These are phyloP conservation scores for Fagus sylvatica DNA, from an alignment of 306 rosid genomes.

Conservation along the genomic window DNA sequence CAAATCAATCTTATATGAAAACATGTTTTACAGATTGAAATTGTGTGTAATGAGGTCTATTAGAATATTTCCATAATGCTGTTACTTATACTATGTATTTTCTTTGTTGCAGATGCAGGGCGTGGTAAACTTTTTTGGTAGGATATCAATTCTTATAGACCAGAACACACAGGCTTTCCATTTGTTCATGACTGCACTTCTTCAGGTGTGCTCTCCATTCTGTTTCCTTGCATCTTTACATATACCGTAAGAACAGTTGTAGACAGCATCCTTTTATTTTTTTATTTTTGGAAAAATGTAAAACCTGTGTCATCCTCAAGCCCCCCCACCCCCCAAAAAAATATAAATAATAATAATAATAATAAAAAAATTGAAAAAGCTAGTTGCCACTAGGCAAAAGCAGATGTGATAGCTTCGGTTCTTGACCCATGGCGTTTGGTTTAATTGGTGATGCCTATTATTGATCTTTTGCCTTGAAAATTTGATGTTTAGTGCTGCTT, in stretches of 20 bases:
- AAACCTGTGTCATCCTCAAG: background rate
- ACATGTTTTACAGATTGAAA: background rate
- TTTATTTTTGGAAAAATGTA: background rate
- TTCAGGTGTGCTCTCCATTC: constrained; percentile 65
- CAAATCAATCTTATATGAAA: background rate
- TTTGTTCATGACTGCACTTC: constrained; percentile 93
- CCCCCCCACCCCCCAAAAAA: too few species aligned
- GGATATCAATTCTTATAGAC: constrained; percentile 89
- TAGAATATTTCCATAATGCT: constrained; percentile 8
- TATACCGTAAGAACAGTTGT: background rate
- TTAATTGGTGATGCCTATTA: background rate
- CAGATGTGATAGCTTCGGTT: background rate
- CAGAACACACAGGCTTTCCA: constrained; percentile 98
- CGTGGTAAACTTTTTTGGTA: constrained; percentile 90
- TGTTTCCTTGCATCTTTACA: constrained; percentile 13
- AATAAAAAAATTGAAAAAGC: too few species aligned
- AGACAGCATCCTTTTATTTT: background rate
- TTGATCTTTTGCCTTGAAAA: background rate
- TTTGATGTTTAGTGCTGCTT: background rate
- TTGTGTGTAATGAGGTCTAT: background rate
- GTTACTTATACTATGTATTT: constrained; percentile 13
- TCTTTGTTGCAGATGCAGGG: constrained; percentile 71
- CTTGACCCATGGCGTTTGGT: background rate
- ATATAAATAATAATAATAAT: too few species aligned
- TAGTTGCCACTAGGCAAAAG: background rate